Evolutionary conservation across 805 yeast genomes (phyloP).

Genomic region (Lipomyces sp.): DNA sequence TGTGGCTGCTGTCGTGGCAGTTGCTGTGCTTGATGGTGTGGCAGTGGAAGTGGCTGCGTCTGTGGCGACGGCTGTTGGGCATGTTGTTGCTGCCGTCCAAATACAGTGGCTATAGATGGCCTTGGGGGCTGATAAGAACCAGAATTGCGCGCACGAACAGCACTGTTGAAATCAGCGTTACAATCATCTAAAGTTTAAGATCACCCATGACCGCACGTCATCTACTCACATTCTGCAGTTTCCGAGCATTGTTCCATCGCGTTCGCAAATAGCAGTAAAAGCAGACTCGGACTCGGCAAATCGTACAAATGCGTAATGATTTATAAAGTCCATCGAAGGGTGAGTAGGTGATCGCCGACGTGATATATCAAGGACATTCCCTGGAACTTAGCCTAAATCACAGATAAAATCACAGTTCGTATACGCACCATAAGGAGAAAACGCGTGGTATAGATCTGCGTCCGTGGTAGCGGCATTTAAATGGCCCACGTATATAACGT

Average conservation of each 20-base stretch:
- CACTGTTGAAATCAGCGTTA: not conserved
- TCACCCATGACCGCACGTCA: not conserved
- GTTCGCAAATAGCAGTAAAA: conserved; percentile 13
- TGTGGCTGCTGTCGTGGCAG: too few species aligned
- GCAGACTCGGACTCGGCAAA: conserved; percentile 14
- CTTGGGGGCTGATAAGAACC: not conserved
- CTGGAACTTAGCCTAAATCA: too few species aligned
- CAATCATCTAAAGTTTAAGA: not conserved
- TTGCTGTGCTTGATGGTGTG: too few species aligned
- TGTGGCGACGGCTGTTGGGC: too few species aligned
- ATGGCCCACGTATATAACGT: conserved; percentile 16
- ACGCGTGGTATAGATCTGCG: conserved; percentile 8
- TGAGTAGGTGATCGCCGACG: conserved; percentile 7
- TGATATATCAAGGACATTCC: conserved; percentile 7
- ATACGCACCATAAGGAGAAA: conserved; percentile 9
- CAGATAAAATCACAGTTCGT: too few species aligned
- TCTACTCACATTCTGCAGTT: conserved; percentile 12
- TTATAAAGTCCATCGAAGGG: not conserved
- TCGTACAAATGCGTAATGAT: conserved; percentile 18
- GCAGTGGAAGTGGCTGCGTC: too few species aligned
- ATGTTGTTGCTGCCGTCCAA: not conserved
- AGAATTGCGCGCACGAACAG: conserved; percentile 7
- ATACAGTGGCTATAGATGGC: not conserved
- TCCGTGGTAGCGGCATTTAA: conserved; percentile 3
- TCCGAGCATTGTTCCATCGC: conserved; percentile 17